Base-by-base conservation (phyloP, 169 alveolate species). In the Plasmodium knowlesi region DNA sequence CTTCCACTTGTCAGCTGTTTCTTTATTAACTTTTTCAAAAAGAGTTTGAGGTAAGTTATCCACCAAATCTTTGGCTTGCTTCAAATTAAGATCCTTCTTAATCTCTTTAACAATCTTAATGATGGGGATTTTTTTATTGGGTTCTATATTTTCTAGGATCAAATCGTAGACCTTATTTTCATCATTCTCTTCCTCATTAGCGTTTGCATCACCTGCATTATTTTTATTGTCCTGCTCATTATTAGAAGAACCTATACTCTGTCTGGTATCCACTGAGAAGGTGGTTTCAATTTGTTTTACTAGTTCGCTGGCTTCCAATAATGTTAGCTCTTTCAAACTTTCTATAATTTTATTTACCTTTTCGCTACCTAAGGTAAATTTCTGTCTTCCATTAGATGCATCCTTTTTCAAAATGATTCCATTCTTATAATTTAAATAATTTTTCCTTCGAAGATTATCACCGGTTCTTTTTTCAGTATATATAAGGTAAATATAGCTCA, bases 251-350 rank as follows among this genome's bases (percentile, higher is more conserved):
- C 95, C 93, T 41, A 95, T 74, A 82, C 80, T 92, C 81, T 92
- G 93, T 74, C 86, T 93, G 16, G 96, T 84, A n/a, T 95, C 94
- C 2, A 96, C 97, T 3, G 97, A 96, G 74, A 96, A 96, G 16
- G 96, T 90, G 73, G 95, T 88, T 93, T 96, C 97, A 25, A 96
- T 96, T 93, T 96, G 92, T 88, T 93, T 96, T 30, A 96, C 97
- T 78, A 96, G 73, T 83, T 96, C 97, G 25, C 97, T 94, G 16
- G 97, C 96, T 93, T 96, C 97, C 95, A 96, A 72, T 19, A 96
- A 92, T 4, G 97, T 95, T 71, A 96, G 88, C 25, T 78, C 76
- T 92, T 96, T 96, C 85, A 96, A 94, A 32, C 93, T 94, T 22
- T 86, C 96, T 30, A 96, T 80, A 28, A 96, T 96, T 46, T 90